Evolutionary conservation across 2,329 filamentous ascomycete genomes (phyloP).

Genomic region (Neofusicoccum cordaticola): DNA sequence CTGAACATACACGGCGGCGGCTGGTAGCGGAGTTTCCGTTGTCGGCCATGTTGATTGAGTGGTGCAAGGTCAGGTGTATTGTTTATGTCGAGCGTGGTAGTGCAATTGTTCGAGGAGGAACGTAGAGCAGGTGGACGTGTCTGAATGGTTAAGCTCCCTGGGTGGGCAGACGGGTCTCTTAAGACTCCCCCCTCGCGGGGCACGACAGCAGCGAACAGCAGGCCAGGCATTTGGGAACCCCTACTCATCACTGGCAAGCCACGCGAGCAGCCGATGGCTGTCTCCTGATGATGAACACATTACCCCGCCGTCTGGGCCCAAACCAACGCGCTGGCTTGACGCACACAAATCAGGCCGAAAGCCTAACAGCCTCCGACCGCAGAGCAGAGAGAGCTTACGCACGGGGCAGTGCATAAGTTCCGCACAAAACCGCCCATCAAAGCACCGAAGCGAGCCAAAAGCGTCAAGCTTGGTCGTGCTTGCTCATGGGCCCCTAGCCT

Average conservation of each 20-base stretch:
- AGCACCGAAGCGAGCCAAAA: background rate
- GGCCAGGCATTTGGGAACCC: background rate
- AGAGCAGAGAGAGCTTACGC: background rate
- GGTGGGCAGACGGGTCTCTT: background rate
- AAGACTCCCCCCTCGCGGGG: background rate
- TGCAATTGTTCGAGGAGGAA: too few species aligned
- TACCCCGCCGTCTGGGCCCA: constrained; percentile 12
- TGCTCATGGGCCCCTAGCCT: background rate
- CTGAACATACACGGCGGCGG: constrained; percentile 8
- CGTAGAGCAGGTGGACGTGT: background rate
- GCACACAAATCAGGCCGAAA: background rate
- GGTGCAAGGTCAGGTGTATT: background rate
- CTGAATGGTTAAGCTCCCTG: too few species aligned
- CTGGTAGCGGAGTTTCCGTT: background rate
- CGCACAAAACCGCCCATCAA: background rate
- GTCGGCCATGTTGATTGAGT: constrained; percentile 7
- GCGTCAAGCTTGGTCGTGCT: background rate
- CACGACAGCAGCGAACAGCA: background rate
- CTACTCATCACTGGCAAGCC: background rate
- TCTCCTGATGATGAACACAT: constrained; percentile 17
- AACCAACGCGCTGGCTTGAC: background rate
- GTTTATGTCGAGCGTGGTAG: background rate
- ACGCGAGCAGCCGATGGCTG: background rate
- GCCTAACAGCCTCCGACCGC: background rate
- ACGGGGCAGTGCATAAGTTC: background rate